Conservation (phyloP, 2,329 filamentous ascomycete species). For the Fusarium sp. region DNA sequence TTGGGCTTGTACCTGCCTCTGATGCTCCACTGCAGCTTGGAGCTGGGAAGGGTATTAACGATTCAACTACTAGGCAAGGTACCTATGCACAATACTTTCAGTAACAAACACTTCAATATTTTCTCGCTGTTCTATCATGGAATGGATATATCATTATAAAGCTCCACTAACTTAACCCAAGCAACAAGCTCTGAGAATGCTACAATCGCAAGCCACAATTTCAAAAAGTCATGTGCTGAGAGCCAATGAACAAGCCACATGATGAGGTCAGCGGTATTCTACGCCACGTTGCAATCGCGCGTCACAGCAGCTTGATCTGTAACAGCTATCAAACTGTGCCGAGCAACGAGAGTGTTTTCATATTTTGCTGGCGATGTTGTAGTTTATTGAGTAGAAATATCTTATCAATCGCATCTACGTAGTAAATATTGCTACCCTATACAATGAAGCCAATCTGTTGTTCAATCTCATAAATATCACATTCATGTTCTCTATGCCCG, state of each 20-base stretch:
- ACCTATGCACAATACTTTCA: not conserved
- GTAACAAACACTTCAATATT: not conserved
- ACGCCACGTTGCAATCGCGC: slow-evolving; percentile 16
- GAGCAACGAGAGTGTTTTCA: not conserved
- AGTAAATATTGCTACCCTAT: not conserved
- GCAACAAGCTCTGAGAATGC: not conserved
- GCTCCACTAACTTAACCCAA: not conserved
- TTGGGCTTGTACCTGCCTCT: slow-evolving; percentile 39
- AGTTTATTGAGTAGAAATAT: not conserved
- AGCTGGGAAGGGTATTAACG: slow-evolving; percentile 3
- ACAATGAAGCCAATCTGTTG: not conserved
- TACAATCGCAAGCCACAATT: slow-evolving; percentile 27
- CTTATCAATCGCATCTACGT: not conserved
- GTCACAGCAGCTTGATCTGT: slow-evolving; percentile 17
- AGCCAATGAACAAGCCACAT: slow-evolving; percentile 28
- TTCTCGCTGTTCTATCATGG: not conserved
- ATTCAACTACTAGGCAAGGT: not conserved
- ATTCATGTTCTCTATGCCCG: too few species aligned
- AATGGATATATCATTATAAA: not conserved
- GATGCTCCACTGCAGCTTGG: slow-evolving; percentile 38
- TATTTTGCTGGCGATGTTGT: slow-evolving; percentile 53
- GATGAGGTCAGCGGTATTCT: slow-evolving; percentile 36
- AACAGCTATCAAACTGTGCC: slow-evolving; percentile 8
- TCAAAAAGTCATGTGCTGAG: slow-evolving; percentile 24
- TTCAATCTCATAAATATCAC: not conserved